phyloP scores from a whole-genome alignment of 345 rosid genomes.

The Populus alba region DNA sequence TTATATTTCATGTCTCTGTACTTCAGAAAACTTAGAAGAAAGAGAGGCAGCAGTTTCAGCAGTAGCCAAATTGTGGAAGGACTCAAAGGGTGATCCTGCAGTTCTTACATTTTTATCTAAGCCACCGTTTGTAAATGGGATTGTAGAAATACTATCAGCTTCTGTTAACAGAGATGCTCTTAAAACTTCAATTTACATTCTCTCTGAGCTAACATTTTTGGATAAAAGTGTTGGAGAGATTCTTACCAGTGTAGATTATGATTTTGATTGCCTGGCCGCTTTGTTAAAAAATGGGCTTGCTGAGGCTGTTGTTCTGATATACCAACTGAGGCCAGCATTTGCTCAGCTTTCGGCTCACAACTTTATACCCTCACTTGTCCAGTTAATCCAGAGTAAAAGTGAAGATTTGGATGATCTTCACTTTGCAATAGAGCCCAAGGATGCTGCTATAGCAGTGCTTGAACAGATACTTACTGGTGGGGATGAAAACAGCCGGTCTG shows the following conservation, averaged over 20 bases:
- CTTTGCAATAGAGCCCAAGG: slow-evolving; percentile 48
- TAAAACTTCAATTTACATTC: slow-evolving; percentile 45
- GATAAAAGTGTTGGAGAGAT: slow-evolving; percentile 50
- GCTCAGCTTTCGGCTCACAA: slow-evolving; percentile 51
- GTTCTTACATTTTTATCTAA: slow-evolving; percentile 52
- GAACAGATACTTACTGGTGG: slow-evolving; percentile 59
- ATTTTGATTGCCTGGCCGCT: slow-evolving; percentile 55
- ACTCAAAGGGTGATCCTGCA: slow-evolving; percentile 49
- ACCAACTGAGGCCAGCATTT: slow-evolving; percentile 51
- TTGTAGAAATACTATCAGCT: slow-evolving; percentile 53
- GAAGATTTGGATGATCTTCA: slow-evolving; percentile 40
- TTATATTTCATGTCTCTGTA: slow-evolving; percentile 49
- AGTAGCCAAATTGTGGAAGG: slow-evolving; percentile 55
- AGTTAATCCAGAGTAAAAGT: slow-evolving; percentile 34
- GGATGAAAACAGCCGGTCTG: slow-evolving; percentile 36
- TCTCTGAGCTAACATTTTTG: slow-evolving; percentile 42
- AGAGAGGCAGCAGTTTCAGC: slow-evolving; percentile 56
- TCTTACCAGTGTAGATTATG: slow-evolving; percentile 56
- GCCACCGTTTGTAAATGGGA: slow-evolving; percentile 49
- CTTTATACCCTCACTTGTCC: slow-evolving; percentile 51
- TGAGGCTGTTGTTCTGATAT: slow-evolving; percentile 57
- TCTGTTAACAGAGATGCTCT: slow-evolving; percentile 54
- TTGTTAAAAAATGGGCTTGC: slow-evolving; percentile 57
- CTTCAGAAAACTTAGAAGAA: slow-evolving; percentile 56
- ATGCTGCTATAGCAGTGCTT: slow-evolving; percentile 55